Evolutionary conservation across 371 early-diverging fungal genomes (phyloP).

Genomic region (Haplosporangium sp.): DNA sequence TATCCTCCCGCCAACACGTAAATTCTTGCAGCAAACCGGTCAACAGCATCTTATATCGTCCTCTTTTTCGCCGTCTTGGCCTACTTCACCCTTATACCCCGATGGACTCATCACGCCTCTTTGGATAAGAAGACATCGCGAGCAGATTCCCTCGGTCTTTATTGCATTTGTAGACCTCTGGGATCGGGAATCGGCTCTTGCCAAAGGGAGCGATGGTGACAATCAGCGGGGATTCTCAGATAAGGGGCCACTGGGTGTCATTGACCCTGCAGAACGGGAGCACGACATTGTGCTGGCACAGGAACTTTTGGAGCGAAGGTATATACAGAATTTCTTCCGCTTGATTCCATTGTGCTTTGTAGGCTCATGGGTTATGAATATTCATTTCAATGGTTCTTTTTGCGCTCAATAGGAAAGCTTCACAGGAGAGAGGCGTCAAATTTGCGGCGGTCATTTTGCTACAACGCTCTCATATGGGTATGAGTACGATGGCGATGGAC

Average conservation of each 20-base stretch:
- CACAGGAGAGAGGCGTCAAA: slow-evolving; percentile 76
- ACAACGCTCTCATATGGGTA: slow-evolving; percentile 66
- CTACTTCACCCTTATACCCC: slow-evolving; percentile 80
- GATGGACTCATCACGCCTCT: slow-evolving; percentile 82
- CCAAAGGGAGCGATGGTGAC: slow-evolving; percentile 15
- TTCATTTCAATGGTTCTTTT: background rate
- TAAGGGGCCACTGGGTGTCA: slow-evolving; percentile 69
- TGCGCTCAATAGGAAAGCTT: slow-evolving; percentile 62
- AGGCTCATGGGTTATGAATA: background rate
- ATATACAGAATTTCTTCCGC: background rate
- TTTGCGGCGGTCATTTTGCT: slow-evolving; percentile 79
- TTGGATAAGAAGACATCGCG: slow-evolving; percentile 78
- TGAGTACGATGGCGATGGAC: background rate
- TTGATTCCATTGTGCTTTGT: slow-evolving; percentile 25
- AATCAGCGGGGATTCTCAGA: slow-evolving; percentile 52
- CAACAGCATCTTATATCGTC: slow-evolving; percentile 61
- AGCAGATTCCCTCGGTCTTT: slow-evolving; percentile 70
- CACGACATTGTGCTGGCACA: slow-evolving; percentile 68
- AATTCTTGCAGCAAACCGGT: slow-evolving; percentile 37
- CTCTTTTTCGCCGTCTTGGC: slow-evolving; percentile 74
- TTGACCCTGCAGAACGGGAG: slow-evolving; percentile 68
- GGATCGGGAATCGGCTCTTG: slow-evolving; percentile 58
- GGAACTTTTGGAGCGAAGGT: slow-evolving; percentile 76
- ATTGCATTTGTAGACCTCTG: slow-evolving; percentile 78
- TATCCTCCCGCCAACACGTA: slow-evolving; percentile 52